phyloP scores from a whole-genome alignment of 345 rosid genomes.

The Mallotus nudiflorus region DNA sequence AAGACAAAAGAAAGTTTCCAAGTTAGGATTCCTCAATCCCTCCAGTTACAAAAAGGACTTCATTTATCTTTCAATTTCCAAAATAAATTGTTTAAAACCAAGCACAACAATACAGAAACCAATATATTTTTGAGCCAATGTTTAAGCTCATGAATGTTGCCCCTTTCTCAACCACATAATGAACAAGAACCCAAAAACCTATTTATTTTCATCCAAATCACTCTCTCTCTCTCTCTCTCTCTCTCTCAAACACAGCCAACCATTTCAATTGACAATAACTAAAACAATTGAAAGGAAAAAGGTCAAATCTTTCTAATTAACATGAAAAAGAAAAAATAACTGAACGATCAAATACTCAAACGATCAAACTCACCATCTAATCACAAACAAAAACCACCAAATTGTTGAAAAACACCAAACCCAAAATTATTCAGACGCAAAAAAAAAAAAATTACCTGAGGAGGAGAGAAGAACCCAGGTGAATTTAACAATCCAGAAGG shows the following conservation, averaged over 20 bases:
- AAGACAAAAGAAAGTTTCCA: neutral
- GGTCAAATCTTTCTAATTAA: neutral
- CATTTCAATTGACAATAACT: neutral
- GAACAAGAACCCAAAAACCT: neutral
- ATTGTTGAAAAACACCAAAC: neutral
- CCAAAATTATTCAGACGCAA: slow-evolving; percentile 4
- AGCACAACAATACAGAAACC: neutral
- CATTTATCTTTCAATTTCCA: neutral
- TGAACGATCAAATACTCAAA: neutral
- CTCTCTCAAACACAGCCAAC: neutral
- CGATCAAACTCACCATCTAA: slow-evolving; percentile 1
- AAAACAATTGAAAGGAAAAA: neutral
- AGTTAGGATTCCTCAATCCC: neutral
- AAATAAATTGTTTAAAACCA: neutral
- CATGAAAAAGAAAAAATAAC: neutral
- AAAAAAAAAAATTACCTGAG: slow-evolving; percentile 51
- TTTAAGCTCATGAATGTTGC: neutral
- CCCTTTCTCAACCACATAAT: neutral
- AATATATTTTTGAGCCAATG: neutral
- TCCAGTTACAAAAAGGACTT: neutral
- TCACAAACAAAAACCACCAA: neutral
- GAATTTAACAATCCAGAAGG: slow-evolving; percentile 87
- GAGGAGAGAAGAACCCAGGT: slow-evolving; percentile 65
- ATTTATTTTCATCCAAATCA: neutral
- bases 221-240: neutral